A percentile compares a stretch with the other conserved stretches of the same genome.
These are phyloP conservation scores for Pseudogymnoascus sp. DNA, from an alignment of 2,329 filamentous ascomycete species.

Conservation along the genomic window DNA sequence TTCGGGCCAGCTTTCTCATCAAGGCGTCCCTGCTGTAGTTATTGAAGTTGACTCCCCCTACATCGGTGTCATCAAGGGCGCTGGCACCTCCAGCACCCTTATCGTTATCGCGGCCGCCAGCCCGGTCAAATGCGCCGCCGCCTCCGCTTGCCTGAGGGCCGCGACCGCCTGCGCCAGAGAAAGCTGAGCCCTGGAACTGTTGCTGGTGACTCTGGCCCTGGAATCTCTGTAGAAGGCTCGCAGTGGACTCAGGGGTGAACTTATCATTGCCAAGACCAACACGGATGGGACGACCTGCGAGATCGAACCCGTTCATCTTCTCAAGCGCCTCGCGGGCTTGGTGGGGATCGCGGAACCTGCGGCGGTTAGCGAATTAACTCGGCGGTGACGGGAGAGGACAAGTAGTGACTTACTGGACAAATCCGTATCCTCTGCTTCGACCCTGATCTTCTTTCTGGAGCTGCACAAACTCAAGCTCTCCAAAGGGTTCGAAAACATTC, in stretches of 20 bases:
- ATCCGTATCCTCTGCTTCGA: slow-evolving; percentile 90
- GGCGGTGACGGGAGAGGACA: neutral
- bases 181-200: slow-evolving; percentile 80
- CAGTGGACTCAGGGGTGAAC: slow-evolving; percentile 95
- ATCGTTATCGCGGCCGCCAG: slow-evolving; percentile 79
- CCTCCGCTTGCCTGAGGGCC: slow-evolving; percentile 70
- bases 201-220: slow-evolving; percentile 65
- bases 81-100: slow-evolving; percentile 83
- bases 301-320: slow-evolving; percentile 99
- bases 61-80: slow-evolving; percentile 94
- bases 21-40: slow-evolving; percentile 97
- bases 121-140: slow-evolving; percentile 73
- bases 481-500: slow-evolving; percentile 96
- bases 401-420: slow-evolving; percentile 75
- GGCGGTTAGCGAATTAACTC: slow-evolving; percentile 30
- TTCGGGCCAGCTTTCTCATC: slow-evolving; percentile 97
- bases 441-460: slow-evolving; percentile 92
- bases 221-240: slow-evolving; percentile 86
- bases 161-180: slow-evolving; percentile 83
- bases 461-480: slow-evolving; percentile 94
- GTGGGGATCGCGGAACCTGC: slow-evolving; percentile 78
- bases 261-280: slow-evolving; percentile 99
- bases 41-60: slow-evolving; percentile 98
- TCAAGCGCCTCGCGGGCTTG: slow-evolving; percentile 92
- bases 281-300: slow-evolving; percentile 92